Conservation (phyloP, 2,329 filamentous ascomycete genomes). For the Biscogniauxia marginata region DNA sequence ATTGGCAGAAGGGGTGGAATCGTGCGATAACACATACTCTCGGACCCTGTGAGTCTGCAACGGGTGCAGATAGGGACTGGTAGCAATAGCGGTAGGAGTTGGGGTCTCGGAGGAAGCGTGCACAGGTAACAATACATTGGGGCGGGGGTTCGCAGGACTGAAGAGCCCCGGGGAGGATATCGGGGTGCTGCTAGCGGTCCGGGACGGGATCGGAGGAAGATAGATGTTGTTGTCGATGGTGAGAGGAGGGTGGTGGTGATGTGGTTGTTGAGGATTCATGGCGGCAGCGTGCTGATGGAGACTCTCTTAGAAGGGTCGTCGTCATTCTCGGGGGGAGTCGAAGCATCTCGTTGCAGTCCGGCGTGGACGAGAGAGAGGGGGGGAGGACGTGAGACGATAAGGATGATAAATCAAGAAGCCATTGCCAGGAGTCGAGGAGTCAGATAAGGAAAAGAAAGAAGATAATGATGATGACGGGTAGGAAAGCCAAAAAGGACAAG, state of each 20-base stretch:
- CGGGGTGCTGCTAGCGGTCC: constrained; percentile 56
- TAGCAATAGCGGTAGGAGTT: constrained; percentile 47
- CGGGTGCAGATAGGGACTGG: constrained; percentile 67
- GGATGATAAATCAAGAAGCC: constrained; percentile 9
- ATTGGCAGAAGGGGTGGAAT: constrained; percentile 36
- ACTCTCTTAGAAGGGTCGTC: constrained; percentile 23
- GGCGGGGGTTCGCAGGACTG: constrained; percentile 48
- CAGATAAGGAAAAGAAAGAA: too few relatives aligned
- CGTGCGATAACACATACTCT: constrained; percentile 51
- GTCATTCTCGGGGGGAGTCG: constrained; percentile 30
- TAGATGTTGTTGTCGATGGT: constrained; percentile 35
- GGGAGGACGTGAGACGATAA: not conserved
- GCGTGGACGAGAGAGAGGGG: constrained; percentile 9
- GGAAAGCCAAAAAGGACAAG: not conserved
- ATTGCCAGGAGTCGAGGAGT: not conserved
- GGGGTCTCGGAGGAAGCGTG: constrained; percentile 53
- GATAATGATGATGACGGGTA: not conserved
- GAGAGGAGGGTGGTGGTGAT: constrained; percentile 35
- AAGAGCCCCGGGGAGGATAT: constrained; percentile 62
- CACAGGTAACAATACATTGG: constrained; percentile 37
- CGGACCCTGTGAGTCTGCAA: constrained; percentile 71
- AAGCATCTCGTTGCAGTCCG: constrained; percentile 30
- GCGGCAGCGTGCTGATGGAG: constrained; percentile 23
- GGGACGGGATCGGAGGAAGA: constrained; percentile 41
- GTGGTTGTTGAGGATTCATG: constrained; percentile 34